phyloP scores from a whole-genome alignment of 441 rosid species.

The Breynia disticha region DNA sequence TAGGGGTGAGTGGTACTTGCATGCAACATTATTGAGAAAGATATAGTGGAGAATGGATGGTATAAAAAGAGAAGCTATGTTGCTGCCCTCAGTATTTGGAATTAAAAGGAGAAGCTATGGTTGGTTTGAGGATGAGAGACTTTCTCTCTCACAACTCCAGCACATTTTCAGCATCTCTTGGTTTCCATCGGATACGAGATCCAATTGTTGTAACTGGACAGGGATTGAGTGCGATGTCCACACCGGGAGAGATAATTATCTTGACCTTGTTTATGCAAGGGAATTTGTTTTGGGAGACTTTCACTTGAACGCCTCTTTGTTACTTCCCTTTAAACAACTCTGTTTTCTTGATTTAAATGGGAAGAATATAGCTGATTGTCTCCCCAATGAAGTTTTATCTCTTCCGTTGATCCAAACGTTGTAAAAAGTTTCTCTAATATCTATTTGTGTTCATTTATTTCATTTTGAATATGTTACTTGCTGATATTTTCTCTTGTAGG shows the following conservation, averaged over 20 bases:
- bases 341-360: rapidly evolving
- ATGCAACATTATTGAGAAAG: too few relatives aligned
- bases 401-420: too few relatives aligned
- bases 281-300: neutral
- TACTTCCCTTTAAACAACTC: conserved; percentile 12
- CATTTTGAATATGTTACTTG: too few relatives aligned
- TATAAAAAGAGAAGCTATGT: too few relatives aligned
- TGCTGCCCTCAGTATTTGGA: too few relatives aligned
- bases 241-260: neutral
- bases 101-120: too few relatives aligned
- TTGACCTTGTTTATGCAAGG: neutral
- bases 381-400: neutral
- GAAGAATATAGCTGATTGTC: neutral
- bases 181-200: neutral
- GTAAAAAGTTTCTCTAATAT: too few relatives aligned
- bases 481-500: neutral
- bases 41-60: too few relatives aligned
- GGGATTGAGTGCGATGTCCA: conserved; percentile 4
- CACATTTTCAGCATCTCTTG: too few relatives aligned
- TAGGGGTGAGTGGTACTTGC: too few relatives aligned
- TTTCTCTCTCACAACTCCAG: too few relatives aligned
- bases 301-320: conserved; percentile 10
- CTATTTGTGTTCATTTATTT: neutral
- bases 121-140: too few relatives aligned
- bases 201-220: conserved; percentile 14